Evolutionary conservation across 2,329 filamentous ascomycete species (phyloP), one percentile per base, ranked within the genome.

Genomic region (Lecanicillium sp.): DNA sequence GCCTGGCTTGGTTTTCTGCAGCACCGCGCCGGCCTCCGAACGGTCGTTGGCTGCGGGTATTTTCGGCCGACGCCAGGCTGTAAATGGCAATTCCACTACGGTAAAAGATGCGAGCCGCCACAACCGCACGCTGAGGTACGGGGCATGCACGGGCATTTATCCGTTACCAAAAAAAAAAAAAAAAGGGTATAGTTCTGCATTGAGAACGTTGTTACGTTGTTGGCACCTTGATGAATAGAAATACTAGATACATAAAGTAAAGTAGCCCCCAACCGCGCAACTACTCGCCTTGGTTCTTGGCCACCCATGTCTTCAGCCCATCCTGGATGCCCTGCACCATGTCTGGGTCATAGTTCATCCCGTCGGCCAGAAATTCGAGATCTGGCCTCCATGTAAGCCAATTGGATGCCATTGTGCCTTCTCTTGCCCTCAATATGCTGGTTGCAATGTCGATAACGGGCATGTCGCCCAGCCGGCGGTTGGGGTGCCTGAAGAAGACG

Each of bases 311-410:
- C 37, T 52, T 56, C 45, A 66, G 56, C 1, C 66, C 68, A 14
- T 59, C 46, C 27, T 51, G 44, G 39, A 70, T 25, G 2, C 54
- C 53, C 41, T 61, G 52, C 1, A 46, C 40, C 45, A 71, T 65
- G 2, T 44, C 49, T 1, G 38, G 18, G 34, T 70, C 65, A 37
- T 55, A 71, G 17, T 39, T 42, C 42, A 49, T 55, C 3, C 65
- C 67, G 19, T 51, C 56, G 7, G 58, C 53, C 6, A 44, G 37
- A 48, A 52, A 62, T 2, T 52, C 57, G 9, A 64, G 20, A 40
- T 55, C 52, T 15, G 63, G 59, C 37, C 64, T 53, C 69, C 69
- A 72, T 2, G 58, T 62, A 14, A 72, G 42, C 69, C 69, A 72
- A 7, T 59, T 53, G 44, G 67, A 60, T 0, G 66, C 66, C 52